Base-by-base conservation (phyloP, 1,284 basidiomycete species). In the Leccinum subfulvum region DNA sequence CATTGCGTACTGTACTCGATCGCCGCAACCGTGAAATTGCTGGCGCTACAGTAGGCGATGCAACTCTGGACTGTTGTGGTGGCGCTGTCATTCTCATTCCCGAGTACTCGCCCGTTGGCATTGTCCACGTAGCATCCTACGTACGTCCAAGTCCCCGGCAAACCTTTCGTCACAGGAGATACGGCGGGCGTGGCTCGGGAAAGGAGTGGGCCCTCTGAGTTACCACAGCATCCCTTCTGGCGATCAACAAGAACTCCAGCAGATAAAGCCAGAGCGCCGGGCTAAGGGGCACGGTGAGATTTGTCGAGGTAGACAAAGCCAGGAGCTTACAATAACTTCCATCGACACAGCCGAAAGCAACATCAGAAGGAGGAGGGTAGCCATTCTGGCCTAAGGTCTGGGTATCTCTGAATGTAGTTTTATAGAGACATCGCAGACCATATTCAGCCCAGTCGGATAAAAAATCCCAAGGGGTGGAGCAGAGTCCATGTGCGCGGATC, bases 91-190 rank as follows among this genome's bases (percentile, higher is more conserved):
- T 73, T 67, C 47, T 77, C 70, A 33, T 76, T 73, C 35, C 70
- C 69, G 54, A 85, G 74, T 35, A 82, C 75, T n/a, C 85, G 81
- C 13, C 85, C 84, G 67, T 79, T 68, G 3, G 78, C 79, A 56
- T 84, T 84, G 66, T 87, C 85, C 57, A 76, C 67, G 30, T 72
- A 78, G 57, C 77, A 78, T 4, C 68, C 74, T 6, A 67, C 75
- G 56, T 81, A 83, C 1, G 66, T 66, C 79, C 80, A 91, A n/a
- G 78, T 77, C 3, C 73, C 70, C 0, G 84, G 84, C 28, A 89
- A 81, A 26, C 80, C 80, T 14, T 71, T 72, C 0, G 77, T 80
- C 41, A 84, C 84, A 0, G 84, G 82, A 63, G 76, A 77, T 4
- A 84, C 80, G 1, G 77, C 68, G 1, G 28, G 13, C 13, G 35